Conservation (phyloP, 306 rosid species). For the Cyclanthera cordifolia region DNA sequence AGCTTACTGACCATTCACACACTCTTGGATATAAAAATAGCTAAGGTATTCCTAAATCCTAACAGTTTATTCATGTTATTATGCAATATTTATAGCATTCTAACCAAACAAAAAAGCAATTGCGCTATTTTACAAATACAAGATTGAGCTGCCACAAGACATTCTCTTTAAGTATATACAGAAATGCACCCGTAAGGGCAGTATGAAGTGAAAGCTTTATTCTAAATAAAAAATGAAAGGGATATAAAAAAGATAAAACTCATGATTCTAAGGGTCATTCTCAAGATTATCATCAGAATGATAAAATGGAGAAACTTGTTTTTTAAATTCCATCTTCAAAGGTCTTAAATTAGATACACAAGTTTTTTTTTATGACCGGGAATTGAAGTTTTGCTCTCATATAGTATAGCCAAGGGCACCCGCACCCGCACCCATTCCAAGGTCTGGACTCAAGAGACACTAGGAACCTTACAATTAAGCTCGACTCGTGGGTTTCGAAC, state of each 20-base stretch:
- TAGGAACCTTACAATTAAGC: no score
- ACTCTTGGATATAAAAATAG: neutral
- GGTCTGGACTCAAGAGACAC: no score
- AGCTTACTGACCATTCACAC: constrained; percentile 92
- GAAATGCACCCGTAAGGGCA: neutral
- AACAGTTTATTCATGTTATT: neutral
- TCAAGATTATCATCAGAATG: neutral
- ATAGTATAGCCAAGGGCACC: no score
- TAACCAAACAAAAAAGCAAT: neutral
- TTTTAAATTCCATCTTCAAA: neutral
- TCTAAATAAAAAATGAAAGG: neutral
- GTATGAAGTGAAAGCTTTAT: neutral
- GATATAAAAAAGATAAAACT: no score
- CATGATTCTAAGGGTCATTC: neutral
- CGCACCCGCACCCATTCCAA: no score
- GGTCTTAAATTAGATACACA: neutral
- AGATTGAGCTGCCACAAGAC: neutral
- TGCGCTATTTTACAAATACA: neutral
- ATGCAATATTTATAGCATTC: neutral
- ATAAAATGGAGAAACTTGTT: neutral
- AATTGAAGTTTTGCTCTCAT: no score
- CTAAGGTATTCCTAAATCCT: neutral
- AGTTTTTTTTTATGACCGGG: no score
- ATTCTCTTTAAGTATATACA: neutral
- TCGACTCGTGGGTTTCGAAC: no score